Evolutionary conservation across 371 early-diverging fungal genomes (phyloP), one percentile per base, ranked within the genome.

Genomic region (Zychaea mexicana): DNA sequence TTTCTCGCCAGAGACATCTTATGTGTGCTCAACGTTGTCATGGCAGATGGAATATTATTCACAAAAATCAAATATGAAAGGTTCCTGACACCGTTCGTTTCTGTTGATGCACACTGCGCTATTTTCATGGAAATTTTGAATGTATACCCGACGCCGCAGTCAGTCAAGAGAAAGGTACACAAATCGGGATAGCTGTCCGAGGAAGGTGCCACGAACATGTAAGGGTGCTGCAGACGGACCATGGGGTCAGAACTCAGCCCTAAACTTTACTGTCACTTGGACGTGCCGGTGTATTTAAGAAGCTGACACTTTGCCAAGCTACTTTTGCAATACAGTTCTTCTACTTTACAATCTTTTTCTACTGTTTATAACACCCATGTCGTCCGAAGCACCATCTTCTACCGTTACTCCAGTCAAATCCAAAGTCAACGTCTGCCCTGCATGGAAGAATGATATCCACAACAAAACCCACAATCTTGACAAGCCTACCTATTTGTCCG

Each of bases 381-480:
- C 24, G 49, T 49, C 49, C 24, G 49, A 36, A 36, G 38, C 38
- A 49, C 49, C 49, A 9, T 7, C 49, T 22, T 24, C n/a, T 42
- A 42, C 42, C 15, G 42, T n/a, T 42, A 42, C 42, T 3, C 13
- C 42, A 4, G 2, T n/a, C n/a, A 13, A 13, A 12, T 15, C 42
- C 42, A 63, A 54, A 10, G 10, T 49, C 17, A 31, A 47, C 39
- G 52, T 52, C 22, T 64, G 52, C 30, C 65, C 65, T 33, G 19
- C 52, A 15, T 64, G 65, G 65, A 64, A 64, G 39, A 64, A 64
- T 33, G 24, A 52, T 26, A 36, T 64, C 26, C 65, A 58, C 17
- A 22, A 22, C 59, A 59, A 57, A 22, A 49, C 53, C 2, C 36
- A 47, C 12, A 27, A 31, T 39, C 21, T 38, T 6, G 39, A 38